Percentiles rank a stretch among this genome's conserved stretches.
phyloP scores from a whole-genome alignment of 148 eudicot genomes.

The Diospyros lotus region DNA sequence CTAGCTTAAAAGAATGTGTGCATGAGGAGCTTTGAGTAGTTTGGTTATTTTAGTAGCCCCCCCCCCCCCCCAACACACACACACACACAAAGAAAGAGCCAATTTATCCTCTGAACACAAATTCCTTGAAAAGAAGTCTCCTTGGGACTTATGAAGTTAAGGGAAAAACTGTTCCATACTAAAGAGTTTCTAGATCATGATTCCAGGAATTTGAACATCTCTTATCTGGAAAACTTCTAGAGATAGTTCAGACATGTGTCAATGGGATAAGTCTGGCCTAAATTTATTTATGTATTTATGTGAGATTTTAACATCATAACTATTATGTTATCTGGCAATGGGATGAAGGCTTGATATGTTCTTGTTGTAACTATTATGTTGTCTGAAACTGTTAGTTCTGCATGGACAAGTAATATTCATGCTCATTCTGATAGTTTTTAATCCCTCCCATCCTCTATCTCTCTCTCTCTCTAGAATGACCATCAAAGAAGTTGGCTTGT shows the following conservation, averaged over 20 bases:
- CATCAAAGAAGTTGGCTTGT: conserved; percentile 63
- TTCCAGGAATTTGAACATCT: neutral
- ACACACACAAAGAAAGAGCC: too few species aligned
- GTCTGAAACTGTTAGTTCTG: neutral
- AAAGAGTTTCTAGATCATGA: neutral
- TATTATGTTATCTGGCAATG: too few species aligned
- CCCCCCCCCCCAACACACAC: too few species aligned
- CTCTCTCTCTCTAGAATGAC: conserved; percentile 55
- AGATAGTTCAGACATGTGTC: neutral
- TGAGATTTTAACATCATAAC: too few species aligned
- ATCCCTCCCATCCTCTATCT: conserved; percentile 3
- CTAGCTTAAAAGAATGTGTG: too few species aligned
- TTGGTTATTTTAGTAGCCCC: too few species aligned
- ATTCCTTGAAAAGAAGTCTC: too few species aligned
- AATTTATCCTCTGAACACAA: too few species aligned
- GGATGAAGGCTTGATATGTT: neutral
- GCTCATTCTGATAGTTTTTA: neutral
- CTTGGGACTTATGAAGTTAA: neutral
- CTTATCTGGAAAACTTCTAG: neutral
- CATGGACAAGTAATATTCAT: neutral
- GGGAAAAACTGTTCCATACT: neutral
- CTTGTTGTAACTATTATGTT: neutral
- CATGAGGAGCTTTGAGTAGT: too few species aligned
- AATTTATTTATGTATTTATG: neutral
- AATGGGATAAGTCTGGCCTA: neutral